A percentile compares a stretch with the other conserved stretches of the same genome.
These are phyloP conservation scores for Geoglossum glabrum DNA, from an alignment of 495 filamentous ascomycete species.

Conservation along the genomic window DNA sequence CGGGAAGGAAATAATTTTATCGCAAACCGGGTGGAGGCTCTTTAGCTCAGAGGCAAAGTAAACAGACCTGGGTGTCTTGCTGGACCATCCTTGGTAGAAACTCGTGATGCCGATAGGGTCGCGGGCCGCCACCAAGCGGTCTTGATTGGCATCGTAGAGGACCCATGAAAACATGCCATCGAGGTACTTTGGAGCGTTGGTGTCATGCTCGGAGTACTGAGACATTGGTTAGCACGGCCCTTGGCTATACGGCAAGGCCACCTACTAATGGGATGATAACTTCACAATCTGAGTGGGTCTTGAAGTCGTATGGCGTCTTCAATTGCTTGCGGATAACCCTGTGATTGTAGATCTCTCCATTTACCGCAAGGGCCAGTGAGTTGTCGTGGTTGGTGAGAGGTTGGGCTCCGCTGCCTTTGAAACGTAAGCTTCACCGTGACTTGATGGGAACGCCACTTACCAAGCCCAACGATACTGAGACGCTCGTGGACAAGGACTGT, in stretches of 20 bases:
- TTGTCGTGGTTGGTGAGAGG: slow-evolving; percentile 82
- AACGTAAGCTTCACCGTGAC: slow-evolving; percentile 1
- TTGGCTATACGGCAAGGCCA: background rate
- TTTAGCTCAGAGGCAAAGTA: slow-evolving; percentile 97
- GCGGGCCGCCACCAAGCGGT: slow-evolving; percentile 80
- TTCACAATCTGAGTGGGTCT: slow-evolving; percentile 95
- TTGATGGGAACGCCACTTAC: slow-evolving; percentile 29
- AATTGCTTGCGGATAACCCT: slow-evolving; percentile 71
- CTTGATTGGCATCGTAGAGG: slow-evolving; percentile 78
- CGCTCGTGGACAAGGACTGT: slow-evolving; percentile 92
- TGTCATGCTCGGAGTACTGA: slow-evolving; percentile 79
- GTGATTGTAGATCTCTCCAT: slow-evolving; percentile 99
- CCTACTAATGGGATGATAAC: slow-evolving; percentile 91
- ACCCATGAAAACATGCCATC: slow-evolving; percentile 99
- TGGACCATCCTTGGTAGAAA: slow-evolving; percentile 87
- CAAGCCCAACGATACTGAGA: slow-evolving; percentile 92
- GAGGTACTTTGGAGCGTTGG: slow-evolving; percentile 82
- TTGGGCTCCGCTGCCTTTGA: slow-evolving; percentile 75
- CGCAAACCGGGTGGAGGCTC: slow-evolving; percentile 80
- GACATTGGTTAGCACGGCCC: slow-evolving; percentile 11
- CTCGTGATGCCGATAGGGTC: slow-evolving; percentile 96
- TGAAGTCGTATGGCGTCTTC: slow-evolving; percentile 71
- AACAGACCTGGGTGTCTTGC: slow-evolving; percentile 56
- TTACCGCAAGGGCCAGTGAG: slow-evolving; percentile 80
- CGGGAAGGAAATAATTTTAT: slow-evolving; percentile 84